Base-by-base conservation (phyloP, 352 stramenopile species). In the Globisporangium emineosum region DNA sequence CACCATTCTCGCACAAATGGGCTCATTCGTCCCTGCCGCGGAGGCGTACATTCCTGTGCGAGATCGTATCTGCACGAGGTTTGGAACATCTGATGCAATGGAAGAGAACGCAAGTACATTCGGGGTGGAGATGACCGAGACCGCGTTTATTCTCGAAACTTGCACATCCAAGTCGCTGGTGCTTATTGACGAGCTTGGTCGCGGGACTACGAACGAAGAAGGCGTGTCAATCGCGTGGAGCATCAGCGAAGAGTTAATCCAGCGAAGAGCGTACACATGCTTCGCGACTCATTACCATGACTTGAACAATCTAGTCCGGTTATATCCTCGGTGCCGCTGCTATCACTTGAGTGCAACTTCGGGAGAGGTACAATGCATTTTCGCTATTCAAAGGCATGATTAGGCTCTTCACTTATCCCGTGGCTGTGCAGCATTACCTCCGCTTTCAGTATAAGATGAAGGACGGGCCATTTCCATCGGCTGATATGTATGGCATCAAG, bases 61-160 rank as follows among this genome's bases (percentile, higher is more conserved):
- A 33, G 85, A 97, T 66, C 77, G 90, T 2, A 91, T 98, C n/a
- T 89, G 96, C 51, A 97, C 93, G 13, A 78, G 92, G 53, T 95
- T 98, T 47, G 91, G 90, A 10, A 98, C 91, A 7, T 92, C 87
- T 3, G 93, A 98, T 55, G 90, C 97, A 60, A 96, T 98, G 82
- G 92, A 98, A 74, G 89, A 96, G 67, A 98, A 97, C 65, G 72
- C 92, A 19, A 97, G 89, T 57, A 96, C 91, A 4, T 98, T 98
- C 66, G 79, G 77, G 12, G 81, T 97, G 29, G 93, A 98, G 60
- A 98, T 98, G 93, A 88, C 81, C 0, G 91, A 97, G 60, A 90
- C 79, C 2, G 87, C 88, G 9, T 94, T 96, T 64, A 93, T 96
- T 1, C 66, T 97, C 21, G 87, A 96, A 62, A 74, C 77, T 5